Base-by-base conservation (phyloP, 768 basidiomycete species). In the Boletus fagicola region DNA sequence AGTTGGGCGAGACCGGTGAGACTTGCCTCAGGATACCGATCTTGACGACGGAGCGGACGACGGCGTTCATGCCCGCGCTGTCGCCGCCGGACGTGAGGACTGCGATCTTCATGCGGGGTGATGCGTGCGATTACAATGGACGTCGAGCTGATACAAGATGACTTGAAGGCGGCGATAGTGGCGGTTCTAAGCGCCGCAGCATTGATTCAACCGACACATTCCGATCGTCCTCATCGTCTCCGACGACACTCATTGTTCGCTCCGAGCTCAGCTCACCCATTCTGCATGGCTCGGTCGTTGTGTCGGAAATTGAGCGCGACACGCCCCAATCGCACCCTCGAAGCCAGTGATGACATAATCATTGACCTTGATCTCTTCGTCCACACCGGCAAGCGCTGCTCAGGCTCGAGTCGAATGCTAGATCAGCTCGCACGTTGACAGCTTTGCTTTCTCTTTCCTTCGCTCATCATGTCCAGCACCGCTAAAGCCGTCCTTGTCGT, bases 21-120 rank as follows among this genome's bases (percentile, higher is more conserved):
- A 75, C 84, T 62, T 68, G 94, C 94, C 88, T 88, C 60, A 94
- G 79, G 63, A 99, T 97, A 35, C 88, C 94, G 63, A 86, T 86
- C 75, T 94, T 94, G 62, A 98, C 96, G 46, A 94, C 88, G 0
- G 94, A 82, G 63, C 97, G 90, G 51, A 99, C 96, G 54, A 86
- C 92, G 33, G 94, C 93, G 70, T 96, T 95, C 92, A 94, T 93
- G 67, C 97, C 97, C 51, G 97, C 95, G 75, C 91, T 93, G 79
- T 99, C 97, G 68, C 97, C 96, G 46, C 96, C 97, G 3, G 89
- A 92, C 1, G 97, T 99, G 62, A 98, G 83, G 49, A 96, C 88
- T 1, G 95, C 96, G 69, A 97, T 83, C 78, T 93, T 94, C 86
- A 94, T 92, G 42, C 22, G 46, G 28, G 48, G 13, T 15, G 31